phyloP scores from a whole-genome alignment of 1,284 basidiomycete species.

The Sporisorium exsertum region DNA sequence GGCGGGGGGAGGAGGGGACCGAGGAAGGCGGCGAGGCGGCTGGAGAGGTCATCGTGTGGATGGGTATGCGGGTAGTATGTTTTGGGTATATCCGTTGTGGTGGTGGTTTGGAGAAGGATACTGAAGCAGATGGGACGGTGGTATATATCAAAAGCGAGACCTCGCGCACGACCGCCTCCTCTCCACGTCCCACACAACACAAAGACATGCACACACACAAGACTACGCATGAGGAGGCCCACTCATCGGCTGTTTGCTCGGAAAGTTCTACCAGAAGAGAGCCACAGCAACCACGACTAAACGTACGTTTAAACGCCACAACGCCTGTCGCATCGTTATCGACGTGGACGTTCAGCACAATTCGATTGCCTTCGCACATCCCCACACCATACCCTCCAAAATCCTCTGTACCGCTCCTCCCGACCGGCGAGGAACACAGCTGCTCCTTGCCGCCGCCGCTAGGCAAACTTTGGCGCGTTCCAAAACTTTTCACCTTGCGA shows the following conservation, averaged over 20 bases:
- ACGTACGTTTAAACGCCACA: not conserved
- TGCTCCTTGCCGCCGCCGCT: not conserved
- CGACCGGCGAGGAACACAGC: not conserved
- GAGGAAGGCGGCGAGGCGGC: slow-evolving; percentile 35
- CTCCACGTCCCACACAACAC: not conserved
- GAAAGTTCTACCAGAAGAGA: slow-evolving; percentile 2
- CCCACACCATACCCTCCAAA: not conserved
- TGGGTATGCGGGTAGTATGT: not conserved
- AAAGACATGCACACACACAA: not conserved
- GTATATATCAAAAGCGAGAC: slow-evolving; percentile 2
- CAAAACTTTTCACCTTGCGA: not conserved
- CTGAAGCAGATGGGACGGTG: no score
- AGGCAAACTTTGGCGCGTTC: not conserved
- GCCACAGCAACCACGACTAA: not conserved
- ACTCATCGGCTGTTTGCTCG: not conserved
- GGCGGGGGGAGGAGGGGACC: slow-evolving; percentile 45
- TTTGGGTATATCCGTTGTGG: not conserved
- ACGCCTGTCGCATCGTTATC: not conserved
- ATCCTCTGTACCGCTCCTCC: not conserved
- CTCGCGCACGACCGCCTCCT: not conserved
- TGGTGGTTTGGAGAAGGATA: slow-evolving; percentile 1
- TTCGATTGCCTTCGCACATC: not conserved
- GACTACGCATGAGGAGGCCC: not conserved
- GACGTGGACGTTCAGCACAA: slow-evolving; percentile 3
- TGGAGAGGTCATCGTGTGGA: slow-evolving; percentile 39